phyloP scores from a whole-genome alignment of 331 rosid species.

The Quercus tomentella region DNA sequence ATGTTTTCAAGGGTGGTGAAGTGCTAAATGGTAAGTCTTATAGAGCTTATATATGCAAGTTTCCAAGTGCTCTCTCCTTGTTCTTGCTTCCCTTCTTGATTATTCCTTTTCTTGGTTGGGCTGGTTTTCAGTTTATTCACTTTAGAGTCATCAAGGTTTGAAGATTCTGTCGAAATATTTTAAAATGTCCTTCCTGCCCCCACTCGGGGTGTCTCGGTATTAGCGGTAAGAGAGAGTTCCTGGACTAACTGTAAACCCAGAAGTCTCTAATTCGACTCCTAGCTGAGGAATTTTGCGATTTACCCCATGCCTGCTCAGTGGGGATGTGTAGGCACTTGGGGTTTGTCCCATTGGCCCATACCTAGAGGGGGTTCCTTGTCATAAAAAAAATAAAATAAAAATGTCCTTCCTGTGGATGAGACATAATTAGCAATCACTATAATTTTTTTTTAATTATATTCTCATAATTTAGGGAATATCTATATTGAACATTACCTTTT shows the following conservation, averaged over 20 bases:
- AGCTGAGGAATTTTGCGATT: too few species aligned
- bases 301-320: too few species aligned
- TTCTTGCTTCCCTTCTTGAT: neutral
- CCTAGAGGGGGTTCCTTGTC: too few species aligned
- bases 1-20: conserved; percentile 98
- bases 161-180: neutral
- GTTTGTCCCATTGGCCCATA: too few species aligned
- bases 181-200: neutral
- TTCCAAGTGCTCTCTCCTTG: neutral
- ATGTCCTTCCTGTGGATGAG: neutral
- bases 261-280: too few species aligned
- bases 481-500: neutral
- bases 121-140: too few species aligned
- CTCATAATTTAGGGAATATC: neutral
- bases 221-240: too few species aligned
- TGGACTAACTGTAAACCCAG: too few species aligned
- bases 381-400: neutral
- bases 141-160: neutral
- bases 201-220: too few species aligned
- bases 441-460: neutral
- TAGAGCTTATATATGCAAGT: conserved; percentile 3
- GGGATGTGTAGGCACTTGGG: too few species aligned
- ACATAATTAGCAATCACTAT: neutral
- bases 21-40: conserved; percentile 63
- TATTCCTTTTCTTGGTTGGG: too few species aligned